A percentile compares a stretch with the other conserved stretches of the same genome.
These are phyloP conservation scores for Coelastrella sp. DNA, from an alignment of 139 green algal species.

Conservation along the genomic window DNA sequence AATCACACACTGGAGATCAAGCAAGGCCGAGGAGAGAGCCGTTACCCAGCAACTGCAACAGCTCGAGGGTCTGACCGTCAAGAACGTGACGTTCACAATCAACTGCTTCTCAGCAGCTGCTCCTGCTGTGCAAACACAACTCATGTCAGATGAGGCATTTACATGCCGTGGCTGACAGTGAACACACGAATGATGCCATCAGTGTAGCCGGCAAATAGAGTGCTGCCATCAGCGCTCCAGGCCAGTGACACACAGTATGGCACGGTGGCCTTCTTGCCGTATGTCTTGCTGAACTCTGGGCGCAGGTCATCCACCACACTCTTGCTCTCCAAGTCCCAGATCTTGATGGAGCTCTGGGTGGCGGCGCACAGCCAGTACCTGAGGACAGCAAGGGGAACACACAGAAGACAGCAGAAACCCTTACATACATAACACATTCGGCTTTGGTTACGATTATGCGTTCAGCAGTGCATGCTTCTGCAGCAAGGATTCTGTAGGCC, in stretches of 20 bases:
- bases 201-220: constrained; percentile 88
- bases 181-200: constrained; percentile 76
- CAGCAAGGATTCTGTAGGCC: not conserved
- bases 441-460: too few relatives aligned
- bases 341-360: constrained; percentile 90
- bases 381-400: constrained; percentile 96
- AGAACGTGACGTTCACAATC: too few relatives aligned
- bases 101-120: too few relatives aligned
- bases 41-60: too few relatives aligned
- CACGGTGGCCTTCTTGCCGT: constrained; percentile 79
- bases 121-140: too few relatives aligned
- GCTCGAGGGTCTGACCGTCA: too few relatives aligned
- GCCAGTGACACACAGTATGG: constrained; percentile 96
- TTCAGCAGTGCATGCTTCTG: too few relatives aligned
- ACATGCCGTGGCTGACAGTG: constrained; percentile 56
- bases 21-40: too few relatives aligned
- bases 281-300: constrained; percentile 70
- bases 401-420: too few relatives aligned
- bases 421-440: too few relatives aligned
- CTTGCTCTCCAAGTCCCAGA: constrained; percentile 99
- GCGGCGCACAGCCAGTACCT: constrained; percentile 97
- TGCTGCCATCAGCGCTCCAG: constrained; percentile 97
- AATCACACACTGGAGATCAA: not conserved
- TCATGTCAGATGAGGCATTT: not conserved
- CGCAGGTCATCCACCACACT: constrained; percentile 93